phyloP scores from a whole-genome alignment of 768 basidiomycete genomes.

The Suillus americanus region DNA sequence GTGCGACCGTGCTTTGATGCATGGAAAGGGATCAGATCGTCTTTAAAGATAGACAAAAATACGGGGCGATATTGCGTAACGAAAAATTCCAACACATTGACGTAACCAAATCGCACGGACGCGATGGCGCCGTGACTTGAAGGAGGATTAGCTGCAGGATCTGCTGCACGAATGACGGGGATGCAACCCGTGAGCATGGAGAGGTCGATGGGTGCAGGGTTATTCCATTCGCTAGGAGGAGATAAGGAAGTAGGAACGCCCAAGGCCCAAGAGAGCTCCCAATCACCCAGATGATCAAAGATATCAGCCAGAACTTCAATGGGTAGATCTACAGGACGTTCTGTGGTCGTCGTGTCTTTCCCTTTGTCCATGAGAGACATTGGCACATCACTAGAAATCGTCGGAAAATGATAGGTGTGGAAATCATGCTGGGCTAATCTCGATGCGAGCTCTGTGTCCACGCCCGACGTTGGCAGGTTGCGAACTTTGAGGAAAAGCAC shows the following conservation, averaged over 20 bases:
- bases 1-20: conserved; percentile 76
- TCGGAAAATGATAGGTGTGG: conserved; percentile 63
- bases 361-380: conserved; percentile 20
- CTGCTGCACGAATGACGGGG: conserved; percentile 57
- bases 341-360: conserved; percentile 30
- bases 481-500: conserved; percentile 74
- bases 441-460: conserved; percentile 62
- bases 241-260: conserved; percentile 69
- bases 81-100: conserved; percentile 73
- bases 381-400: conserved; percentile 29
- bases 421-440: conserved; percentile 76
- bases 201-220: conserved; percentile 66
- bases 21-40: conserved; percentile 71
- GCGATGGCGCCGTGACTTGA: conserved; percentile 68
- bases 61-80: conserved; percentile 61
- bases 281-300: conserved; percentile 76
- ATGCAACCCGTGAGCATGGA: conserved; percentile 70
- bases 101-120: conserved; percentile 72
- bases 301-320: conserved; percentile 77
- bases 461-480: conserved; percentile 64
- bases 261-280: conserved; percentile 80
- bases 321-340: conserved; percentile 60
- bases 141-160: conserved; percentile 56
- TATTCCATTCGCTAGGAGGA: conserved; percentile 68
- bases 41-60: conserved; percentile 64